phyloP scores from a whole-genome alignment of 345 rosid species.

The Psidium guajava region DNA sequence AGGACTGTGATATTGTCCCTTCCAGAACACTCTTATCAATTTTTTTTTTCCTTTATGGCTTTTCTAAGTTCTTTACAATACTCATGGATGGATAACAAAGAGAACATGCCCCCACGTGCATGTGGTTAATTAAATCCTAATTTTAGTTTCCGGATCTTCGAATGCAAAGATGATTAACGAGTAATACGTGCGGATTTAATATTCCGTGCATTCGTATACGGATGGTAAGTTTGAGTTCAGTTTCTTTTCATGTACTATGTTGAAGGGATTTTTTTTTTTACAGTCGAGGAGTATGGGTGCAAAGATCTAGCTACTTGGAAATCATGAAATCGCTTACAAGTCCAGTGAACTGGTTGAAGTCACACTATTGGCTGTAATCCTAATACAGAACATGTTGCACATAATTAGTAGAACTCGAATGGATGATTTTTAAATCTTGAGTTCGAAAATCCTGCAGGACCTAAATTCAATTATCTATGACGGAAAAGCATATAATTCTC shows the following conservation, averaged over 20 bases:
- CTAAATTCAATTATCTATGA: neutral
- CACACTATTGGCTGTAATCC: neutral
- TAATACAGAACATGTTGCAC: neutral
- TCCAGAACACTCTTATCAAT: neutral
- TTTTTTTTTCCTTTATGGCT: neutral
- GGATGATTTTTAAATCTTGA: neutral
- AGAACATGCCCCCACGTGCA: slow-evolving; percentile 6
- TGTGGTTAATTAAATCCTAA: neutral
- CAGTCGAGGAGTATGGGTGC: neutral
- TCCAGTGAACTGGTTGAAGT: neutral
- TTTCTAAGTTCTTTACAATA: neutral
- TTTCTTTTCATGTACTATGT: neutral
- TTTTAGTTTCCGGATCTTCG: neutral
- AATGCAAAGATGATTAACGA: neutral
- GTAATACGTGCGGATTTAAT: neutral
- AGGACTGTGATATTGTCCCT: neutral
- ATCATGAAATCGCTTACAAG: neutral
- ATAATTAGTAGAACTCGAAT: neutral
- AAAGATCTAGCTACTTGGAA: neutral
- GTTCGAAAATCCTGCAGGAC: neutral
- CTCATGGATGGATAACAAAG: neutral
- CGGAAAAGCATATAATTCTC: neutral
- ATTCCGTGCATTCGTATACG: neutral
- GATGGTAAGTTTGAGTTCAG: neutral
- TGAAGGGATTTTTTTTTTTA: neutral